These are phyloP conservation scores for Verticillium zaregamsianum DNA, from an alignment of 2,329 filamentous ascomycete genomes.

Conservation along the genomic window DNA sequence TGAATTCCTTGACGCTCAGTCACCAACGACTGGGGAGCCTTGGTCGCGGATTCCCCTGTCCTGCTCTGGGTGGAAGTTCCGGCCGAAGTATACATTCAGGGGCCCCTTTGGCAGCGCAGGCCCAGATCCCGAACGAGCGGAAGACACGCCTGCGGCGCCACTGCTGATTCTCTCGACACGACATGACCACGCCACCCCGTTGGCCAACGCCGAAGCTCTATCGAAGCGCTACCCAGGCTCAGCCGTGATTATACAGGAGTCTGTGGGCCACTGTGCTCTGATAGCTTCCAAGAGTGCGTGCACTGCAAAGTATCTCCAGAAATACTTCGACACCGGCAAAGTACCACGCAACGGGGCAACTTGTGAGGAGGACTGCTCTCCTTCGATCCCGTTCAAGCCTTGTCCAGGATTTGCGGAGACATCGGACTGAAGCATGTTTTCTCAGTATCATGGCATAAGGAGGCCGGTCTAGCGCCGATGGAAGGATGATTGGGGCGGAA, in stretches of 20 bases:
- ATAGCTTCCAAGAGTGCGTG: constrained; percentile 13
- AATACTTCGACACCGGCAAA: constrained; percentile 23
- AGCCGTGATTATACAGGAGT: constrained; percentile 23
- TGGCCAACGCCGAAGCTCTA: constrained; percentile 28
- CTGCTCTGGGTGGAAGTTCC: constrained; percentile 33
- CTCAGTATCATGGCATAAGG: no score
- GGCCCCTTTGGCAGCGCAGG: constrained; percentile 26
- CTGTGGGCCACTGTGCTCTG: constrained; percentile 21
- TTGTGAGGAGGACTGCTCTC: constrained; percentile 16
- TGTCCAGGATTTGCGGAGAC: not conserved
- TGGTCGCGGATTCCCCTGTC: constrained; percentile 32
- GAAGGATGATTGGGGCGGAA: no score
- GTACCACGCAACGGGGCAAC: constrained; percentile 19
- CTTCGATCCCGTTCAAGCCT: constrained; percentile 1
- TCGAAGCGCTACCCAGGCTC: constrained; percentile 21
- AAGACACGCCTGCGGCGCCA: constrained; percentile 32
- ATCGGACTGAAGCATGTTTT: not conserved
- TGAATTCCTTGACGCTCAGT: constrained; percentile 17
- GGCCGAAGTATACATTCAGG: constrained; percentile 35
- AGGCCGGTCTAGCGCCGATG: no score
- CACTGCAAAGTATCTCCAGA: constrained; percentile 4
- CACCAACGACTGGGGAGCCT: constrained; percentile 23
- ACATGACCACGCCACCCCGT: constrained; percentile 42
- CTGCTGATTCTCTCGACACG: constrained; percentile 38
- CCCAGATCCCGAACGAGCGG: constrained; percentile 14